Evolutionary conservation across 75 land plant species (phyloP), one percentile per base, ranked within the genome.

Genomic region (Cupressus sempervirens): DNA sequence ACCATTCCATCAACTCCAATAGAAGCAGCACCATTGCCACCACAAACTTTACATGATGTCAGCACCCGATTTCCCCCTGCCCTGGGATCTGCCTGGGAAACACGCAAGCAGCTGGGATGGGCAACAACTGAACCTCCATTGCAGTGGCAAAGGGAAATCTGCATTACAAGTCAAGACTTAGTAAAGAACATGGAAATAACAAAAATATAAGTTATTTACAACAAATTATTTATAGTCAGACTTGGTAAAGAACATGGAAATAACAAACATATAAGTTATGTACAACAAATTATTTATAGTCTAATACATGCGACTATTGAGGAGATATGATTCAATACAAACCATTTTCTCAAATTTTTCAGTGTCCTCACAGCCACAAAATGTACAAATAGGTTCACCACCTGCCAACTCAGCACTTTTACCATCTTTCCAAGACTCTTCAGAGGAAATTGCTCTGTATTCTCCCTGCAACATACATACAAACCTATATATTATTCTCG

Each of bases 331-430:
- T 77, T n/a, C 81, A 52, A 88, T 45, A 83, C 90, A 26, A 79
- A 89, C 90, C 90, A 89, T 48, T 30, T 82, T 30, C 82, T 89
- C 90, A 23, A 84, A 81, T 34, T 43, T 43, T 72, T 89, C 90
- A 84, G 85, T 89, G 86, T 89, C 90, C 82, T 89, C 90, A 62
- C 90, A 89, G 43, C 90, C 90, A 89, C 90, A 89, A 29, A 89
- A 46, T 50, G 46, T 84, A 41, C 90, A 89, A 68, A 89, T 58
- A 52, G 56, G 50, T 56, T 79, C 77, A 26, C 84, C 80, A 35
- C 74, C 84, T n/a, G 46, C 76, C n/a, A 72, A 46, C 80, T 81
- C 86, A 45, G 10, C 48, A 41, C 18, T 13, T 46, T 54, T 85
- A 41, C 20, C 34, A 40, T 73, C 86, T 32, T 53, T 82, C 83